Evolutionary conservation across 805 yeast genomes (phyloP), one percentile per base, ranked within the genome.

Genomic region (Metschnikowia vanudenii): DNA sequence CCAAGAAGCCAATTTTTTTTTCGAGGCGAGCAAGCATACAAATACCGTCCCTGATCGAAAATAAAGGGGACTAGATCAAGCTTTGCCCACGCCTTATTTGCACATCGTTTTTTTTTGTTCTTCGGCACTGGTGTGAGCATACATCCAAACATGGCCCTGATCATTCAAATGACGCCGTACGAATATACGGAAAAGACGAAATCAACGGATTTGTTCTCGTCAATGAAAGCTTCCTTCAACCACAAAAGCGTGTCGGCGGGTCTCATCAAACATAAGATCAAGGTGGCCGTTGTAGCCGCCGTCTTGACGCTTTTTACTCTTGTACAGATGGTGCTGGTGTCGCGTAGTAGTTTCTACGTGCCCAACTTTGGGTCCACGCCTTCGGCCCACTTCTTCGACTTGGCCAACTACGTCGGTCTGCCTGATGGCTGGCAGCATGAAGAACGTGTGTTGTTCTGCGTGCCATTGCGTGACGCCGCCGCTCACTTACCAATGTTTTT

Each of bases 391-490:
- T 86, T 78, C 58, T 88, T 82, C 62, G 97, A 91, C 62, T 69
- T 91, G 57, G 75, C 72, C 16, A 76, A 84, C 50, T 82, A 80
- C 55, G 73, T 69, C 39, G 90, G 94, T 6, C 66, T 84, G 12
- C 76, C 76, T 6, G 77, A 81, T 43, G 97, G 97, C 7, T 85
- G 94, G 94, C 85, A 84, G 56, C 70, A 74, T 39, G 80, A 78
- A 12, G 96, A 91, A 61, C 74, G 96, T 40, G 84, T 90, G 17
- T 69, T 90, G 48, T 87, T 88, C 55, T 81, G 92, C 55, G 96
- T 91, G 10, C 97, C 97, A 6, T 73, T 90, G 55, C 80, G 97
- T 69, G 97, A 91, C 64, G 97, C 97, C 1, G 86, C 91, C 2
- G 80, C 84, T 16, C 97, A 89, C 71, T 73, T 90, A 63, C 92